A percentile compares a stretch with the other conserved stretches of the same genome.
These are phyloP conservation scores for Aplosporella prunicola DNA, from an alignment of 2,329 filamentous ascomycete genomes.

Conservation along the genomic window DNA sequence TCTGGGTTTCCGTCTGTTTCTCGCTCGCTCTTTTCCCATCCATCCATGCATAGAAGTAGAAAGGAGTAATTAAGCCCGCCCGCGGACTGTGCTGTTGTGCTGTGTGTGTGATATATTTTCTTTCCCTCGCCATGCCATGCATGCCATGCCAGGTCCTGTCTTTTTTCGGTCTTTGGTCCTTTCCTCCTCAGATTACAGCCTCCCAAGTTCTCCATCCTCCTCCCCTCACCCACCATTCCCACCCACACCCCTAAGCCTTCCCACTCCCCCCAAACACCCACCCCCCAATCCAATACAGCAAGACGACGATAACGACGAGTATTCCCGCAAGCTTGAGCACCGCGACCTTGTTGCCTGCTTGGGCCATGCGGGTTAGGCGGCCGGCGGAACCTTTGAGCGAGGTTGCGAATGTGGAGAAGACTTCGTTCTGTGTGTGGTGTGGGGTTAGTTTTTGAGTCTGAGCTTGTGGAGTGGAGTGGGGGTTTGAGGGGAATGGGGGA, in stretches of 20 bases:
- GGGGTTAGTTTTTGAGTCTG: not conserved
- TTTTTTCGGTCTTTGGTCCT: too few relatives aligned
- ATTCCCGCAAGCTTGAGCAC: conserved; percentile 84
- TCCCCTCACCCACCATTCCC: too few relatives aligned
- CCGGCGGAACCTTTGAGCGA: conserved; percentile 75
- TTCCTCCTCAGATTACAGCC: not conserved
- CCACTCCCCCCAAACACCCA: conserved; percentile 5
- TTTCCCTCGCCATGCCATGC: too few relatives aligned
- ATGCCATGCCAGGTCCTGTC: not conserved
- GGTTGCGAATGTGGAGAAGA: conserved; percentile 78
- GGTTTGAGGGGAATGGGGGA: not conserved
- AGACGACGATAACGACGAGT: conserved; percentile 59
- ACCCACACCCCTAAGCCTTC: not conserved
- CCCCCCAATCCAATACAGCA: conserved; percentile 61
- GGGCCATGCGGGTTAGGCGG: conserved; percentile 81
- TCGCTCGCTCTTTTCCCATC: too few relatives aligned
- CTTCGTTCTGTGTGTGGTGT: conserved; percentile 56
- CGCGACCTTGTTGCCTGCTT: conserved; percentile 80
- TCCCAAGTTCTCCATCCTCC: not conserved
- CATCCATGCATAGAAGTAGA: too few relatives aligned
- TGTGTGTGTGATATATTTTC: too few relatives aligned
- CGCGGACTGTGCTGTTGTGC: too few relatives aligned
- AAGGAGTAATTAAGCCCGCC: too few relatives aligned
- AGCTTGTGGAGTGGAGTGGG: not conserved
- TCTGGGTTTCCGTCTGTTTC: too few relatives aligned